Base-by-base conservation (phyloP, 2,329 filamentous ascomycete species). In the Alternaria ventricosa region DNA sequence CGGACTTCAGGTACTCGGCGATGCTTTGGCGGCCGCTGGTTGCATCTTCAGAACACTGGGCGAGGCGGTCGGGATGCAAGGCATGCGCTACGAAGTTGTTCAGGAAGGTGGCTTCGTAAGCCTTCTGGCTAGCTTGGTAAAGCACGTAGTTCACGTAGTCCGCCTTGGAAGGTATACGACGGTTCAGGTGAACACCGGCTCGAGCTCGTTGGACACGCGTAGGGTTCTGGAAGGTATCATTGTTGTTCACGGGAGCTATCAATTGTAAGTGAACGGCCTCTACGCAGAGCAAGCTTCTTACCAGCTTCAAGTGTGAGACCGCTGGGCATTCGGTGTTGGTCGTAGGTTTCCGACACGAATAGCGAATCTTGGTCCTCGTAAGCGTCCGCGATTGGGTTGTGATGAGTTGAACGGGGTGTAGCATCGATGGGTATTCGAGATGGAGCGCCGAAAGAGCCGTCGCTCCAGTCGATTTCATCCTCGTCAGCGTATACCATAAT, bases 381-480 rank as follows among this genome's bases (percentile, higher is more conserved):
- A n/a, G 1, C 10, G 8, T 51, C 20, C 7, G 15, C 27, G 6
- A 2, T 10, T 27, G 51, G 57, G n/a, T 20, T 44, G 23, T 33
- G 53, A n/a, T 57, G 45, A 28, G 18, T 41, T 15, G 43, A 47
- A 12, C 20, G 11, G n/a, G 51, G 15, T 20, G 25, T 23, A 7
- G 49, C 6, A 5, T 44, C 41, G 7, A 36, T 30, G 10, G 7
- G 15, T 18, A 43, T 25, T 3, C 55, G 47, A 12, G 54, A 27
- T 6, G 49, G 22, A 30, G 63, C 50, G 11, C 57, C 49, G 0
- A 74, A 54, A 8, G 72, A 58, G 15, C 72, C 62, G 25, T 75
- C 71, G 30, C 71, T 71, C 71, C 71, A 75, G 51, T 76, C 70
- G 8, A 76, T 56, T 49, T 72, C 66, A 28, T 75, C 71, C 50